Evolutionary conservation across 2,329 filamentous ascomycete species (phyloP).

Genomic region (Exophiala aquamarina): DNA sequence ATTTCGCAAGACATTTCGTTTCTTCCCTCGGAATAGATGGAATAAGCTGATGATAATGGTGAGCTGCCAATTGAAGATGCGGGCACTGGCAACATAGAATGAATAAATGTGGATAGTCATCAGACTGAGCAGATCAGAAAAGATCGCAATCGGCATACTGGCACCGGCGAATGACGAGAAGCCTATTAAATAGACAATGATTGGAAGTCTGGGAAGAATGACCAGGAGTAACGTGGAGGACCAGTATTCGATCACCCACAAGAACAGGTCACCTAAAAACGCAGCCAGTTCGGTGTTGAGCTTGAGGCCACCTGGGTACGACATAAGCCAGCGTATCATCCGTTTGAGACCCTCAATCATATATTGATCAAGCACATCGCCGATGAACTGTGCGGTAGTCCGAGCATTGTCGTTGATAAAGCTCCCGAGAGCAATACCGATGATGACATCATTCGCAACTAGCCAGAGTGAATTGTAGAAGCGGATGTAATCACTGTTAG

Average conservation of each 20-base stretch:
- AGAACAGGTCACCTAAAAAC: constrained; percentile 92
- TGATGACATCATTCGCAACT: constrained; percentile 97
- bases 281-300: constrained; percentile 88
- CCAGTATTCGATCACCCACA: constrained; percentile 99
- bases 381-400: constrained; percentile 79
- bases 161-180: constrained; percentile 94
- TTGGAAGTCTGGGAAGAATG: constrained; percentile 78
- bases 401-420: constrained; percentile 95
- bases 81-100: constrained; percentile 93
- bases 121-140: constrained; percentile 88
- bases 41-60: constrained; percentile 97
- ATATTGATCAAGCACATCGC: constrained; percentile 72
- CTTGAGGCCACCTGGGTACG: constrained; percentile 91
- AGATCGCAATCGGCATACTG: constrained; percentile 93
- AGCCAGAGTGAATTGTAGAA: constrained; percentile 99
- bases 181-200: constrained; percentile 87
- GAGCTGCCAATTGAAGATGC: constrained; percentile 98
- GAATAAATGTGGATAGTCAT: constrained; percentile 96
- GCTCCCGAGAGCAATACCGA: constrained; percentile 91
- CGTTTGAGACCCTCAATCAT: constrained; percentile 83
- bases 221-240: constrained; percentile 59
- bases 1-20: constrained; percentile 93
- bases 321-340: constrained; percentile 94
- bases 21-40: constrained; percentile 96
- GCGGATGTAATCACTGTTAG: constrained; percentile 94